Percentiles rank a stretch among this genome's conserved stretches.
phyloP scores from a whole-genome alignment of 352 stramenopile genomes.

The Pythium dissotocum region DNA sequence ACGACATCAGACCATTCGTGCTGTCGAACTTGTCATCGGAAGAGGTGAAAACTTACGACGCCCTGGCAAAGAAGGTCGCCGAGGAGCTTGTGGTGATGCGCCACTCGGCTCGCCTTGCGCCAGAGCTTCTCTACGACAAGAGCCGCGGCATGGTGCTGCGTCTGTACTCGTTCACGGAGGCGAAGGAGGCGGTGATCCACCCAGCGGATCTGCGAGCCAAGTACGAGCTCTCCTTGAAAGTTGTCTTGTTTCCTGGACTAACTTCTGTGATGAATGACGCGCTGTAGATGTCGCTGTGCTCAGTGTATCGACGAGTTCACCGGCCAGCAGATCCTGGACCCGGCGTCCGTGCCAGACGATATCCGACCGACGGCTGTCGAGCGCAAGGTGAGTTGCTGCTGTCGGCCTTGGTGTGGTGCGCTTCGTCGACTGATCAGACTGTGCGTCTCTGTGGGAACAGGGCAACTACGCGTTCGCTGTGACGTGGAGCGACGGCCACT shows the following conservation, averaged over 20 bases:
- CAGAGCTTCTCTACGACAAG: conserved; percentile 80
- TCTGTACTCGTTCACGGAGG: conserved; percentile 65
- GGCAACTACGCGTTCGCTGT: conserved; percentile 98
- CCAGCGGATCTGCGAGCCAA: conserved; percentile 70
- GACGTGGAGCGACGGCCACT: conserved; percentile 97
- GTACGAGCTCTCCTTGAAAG: conserved; percentile 29
- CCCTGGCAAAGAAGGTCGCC: conserved; percentile 65
- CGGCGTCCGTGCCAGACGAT: conserved; percentile 66
- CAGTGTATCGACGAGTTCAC: conserved; percentile 90
- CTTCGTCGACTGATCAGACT: not conserved
- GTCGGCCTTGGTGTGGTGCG: not conserved
- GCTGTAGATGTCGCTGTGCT: conserved; percentile 70
- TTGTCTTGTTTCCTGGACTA: not conserved
- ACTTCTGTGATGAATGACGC: not conserved
- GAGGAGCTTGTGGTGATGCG: conserved; percentile 81
- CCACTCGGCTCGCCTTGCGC: conserved; percentile 63
- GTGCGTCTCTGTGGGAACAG: conserved; percentile 39
- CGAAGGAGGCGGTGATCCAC: conserved; percentile 76
- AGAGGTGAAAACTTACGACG: conserved; percentile 69
- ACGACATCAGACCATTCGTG: conserved; percentile 64
- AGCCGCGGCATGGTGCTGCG: conserved; percentile 80
- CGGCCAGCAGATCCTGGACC: conserved; percentile 78
- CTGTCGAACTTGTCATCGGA: conserved; percentile 66
- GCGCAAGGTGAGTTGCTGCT: conserved; percentile 54
- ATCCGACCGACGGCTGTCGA: conserved; percentile 82